A percentile compares a stretch with the other conserved stretches of the same genome.
Evolutionary conservation across 2,329 filamentous ascomycete species (phyloP).

Genomic region (Trichophyton mentagrophytes): DNA sequence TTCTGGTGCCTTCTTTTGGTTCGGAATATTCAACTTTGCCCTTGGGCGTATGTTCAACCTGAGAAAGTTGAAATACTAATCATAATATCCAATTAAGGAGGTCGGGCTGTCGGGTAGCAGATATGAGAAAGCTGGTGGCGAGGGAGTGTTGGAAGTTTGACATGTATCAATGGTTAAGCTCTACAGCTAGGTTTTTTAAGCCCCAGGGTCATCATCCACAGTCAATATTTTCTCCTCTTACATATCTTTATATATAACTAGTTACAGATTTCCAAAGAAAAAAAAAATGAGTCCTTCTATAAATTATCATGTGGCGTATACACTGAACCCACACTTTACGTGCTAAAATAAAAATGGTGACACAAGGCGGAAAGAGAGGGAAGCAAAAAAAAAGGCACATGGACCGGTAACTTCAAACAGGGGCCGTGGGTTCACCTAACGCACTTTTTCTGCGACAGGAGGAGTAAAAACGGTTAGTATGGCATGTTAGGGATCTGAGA

Average conservation of each 20-base stretch:
- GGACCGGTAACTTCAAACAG: background rate
- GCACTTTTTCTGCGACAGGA: conserved; percentile 3
- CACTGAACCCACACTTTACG: background rate
- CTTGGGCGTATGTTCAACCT: conserved; percentile 42
- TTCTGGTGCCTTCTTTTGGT: conserved; percentile 36
- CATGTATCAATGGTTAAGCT: background rate
- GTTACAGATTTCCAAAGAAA: background rate
- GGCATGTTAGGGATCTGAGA: background rate
- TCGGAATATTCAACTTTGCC: conserved; percentile 22
- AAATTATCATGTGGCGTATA: conserved; percentile 4
- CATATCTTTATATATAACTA: conserved; percentile 1
- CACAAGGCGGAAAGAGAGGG: background rate
- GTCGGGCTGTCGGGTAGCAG: background rate
- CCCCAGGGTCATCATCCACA: no score
- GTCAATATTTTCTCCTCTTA: background rate
- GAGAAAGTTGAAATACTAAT: conserved; percentile 29
- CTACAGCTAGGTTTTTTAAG: background rate
- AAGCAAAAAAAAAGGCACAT: background rate
- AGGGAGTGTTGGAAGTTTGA: background rate
- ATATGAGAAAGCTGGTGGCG: no score
- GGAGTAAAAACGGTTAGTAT: conserved; percentile 1
- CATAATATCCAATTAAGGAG: background rate
- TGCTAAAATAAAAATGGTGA: conserved; percentile 4
- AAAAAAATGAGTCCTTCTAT: conserved; percentile 1
- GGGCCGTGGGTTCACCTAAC: background rate